A percentile compares a stretch with the other conserved stretches of the same genome.
Evolutionary conservation across 768 basidiomycete genomes (phyloP).

Genomic region (Paxillus ammoniavirescens): DNA sequence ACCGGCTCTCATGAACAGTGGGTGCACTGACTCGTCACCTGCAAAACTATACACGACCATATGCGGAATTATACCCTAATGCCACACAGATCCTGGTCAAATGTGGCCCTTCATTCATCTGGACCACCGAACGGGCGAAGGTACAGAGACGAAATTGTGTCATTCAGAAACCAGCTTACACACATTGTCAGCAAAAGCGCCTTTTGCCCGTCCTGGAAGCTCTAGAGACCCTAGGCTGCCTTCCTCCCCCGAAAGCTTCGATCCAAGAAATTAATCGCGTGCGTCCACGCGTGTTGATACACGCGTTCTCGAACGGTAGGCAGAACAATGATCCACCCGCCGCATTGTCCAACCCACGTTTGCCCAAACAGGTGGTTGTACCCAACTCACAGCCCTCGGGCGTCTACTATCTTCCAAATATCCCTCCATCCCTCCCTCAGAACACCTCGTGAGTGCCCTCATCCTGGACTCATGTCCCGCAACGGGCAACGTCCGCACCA

Average conservation of each 20-base stretch:
- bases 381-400: conserved; percentile 19
- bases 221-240: conserved; percentile 22
- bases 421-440: conserved; percentile 4
- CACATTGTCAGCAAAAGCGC: conserved; percentile 10
- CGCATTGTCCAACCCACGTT: neutral
- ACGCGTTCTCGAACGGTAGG: conserved; percentile 31
- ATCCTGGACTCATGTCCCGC: conserved; percentile 24
- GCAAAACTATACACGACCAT: conserved; percentile 23
- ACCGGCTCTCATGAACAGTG: conserved; percentile 11
- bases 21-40: conserved; percentile 26
- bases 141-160: conserved; percentile 3
- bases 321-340: neutral
- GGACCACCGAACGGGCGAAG: conserved; percentile 6
- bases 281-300: conserved; percentile 23
- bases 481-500: conserved; percentile 9
- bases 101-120: conserved; percentile 21
- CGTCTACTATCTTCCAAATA: conserved; percentile 20
- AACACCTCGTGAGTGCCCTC: conserved; percentile 10
- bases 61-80: conserved; percentile 23
- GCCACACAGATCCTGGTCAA: conserved; percentile 29
- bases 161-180: neutral
- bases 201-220: conserved; percentile 23
- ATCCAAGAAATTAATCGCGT: neutral
- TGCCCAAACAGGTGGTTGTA: conserved; percentile 16
- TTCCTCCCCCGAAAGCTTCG: conserved; percentile 3